Base-by-base conservation (phyloP, 805 yeast species). In the Wilhelminamyces savonicus region DNA sequence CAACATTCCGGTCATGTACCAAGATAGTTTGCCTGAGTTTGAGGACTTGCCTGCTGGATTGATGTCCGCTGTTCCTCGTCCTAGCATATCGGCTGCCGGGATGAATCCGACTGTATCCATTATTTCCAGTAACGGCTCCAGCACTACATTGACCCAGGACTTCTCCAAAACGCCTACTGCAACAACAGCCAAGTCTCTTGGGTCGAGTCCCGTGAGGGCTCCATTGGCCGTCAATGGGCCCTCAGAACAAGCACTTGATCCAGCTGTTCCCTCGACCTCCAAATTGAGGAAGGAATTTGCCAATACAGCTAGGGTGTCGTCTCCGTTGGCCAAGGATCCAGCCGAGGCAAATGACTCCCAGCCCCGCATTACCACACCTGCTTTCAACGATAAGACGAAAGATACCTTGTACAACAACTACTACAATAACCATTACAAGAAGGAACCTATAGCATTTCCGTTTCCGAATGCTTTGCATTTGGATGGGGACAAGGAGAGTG, bases 381-480 rank as follows among this genome's bases (percentile, higher is more conserved):
- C 14, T n/a, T 28, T 29, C 17, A 24, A 21, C 7, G 30, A 32
- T 13, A 19, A 25, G 4, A 13, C 32, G 13, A 23, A 37, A 8
- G 40, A 44, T 11, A 44, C 35, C 13, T 30, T 36, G 23, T 37
- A 35, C 18, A 39, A 54, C 29, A 40, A 45, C 36, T 52, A 47
- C 24, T 66, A 51, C 49, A 61, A 58, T 23, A 71, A 70, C 35
- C 76, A 71, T 37, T 69, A 69, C 43, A 56, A 56, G 28, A 69
- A 65, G 32, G 65, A 80, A 48, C 65, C 62, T n/a, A 41, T 48
- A 5, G 39, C 44, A 19, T 44, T 46, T n/a, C 67, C 71, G 12
- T 62, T 65, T 34, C 68, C 69, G 2, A 47, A 52, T 21, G 59
- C 69, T 1, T 40, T 52, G 16, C 71, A 64, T 44, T 44, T 56